These are phyloP conservation scores for Geranium brycei DNA, from an alignment of 345 rosid genomes.

Conservation along the genomic window DNA sequence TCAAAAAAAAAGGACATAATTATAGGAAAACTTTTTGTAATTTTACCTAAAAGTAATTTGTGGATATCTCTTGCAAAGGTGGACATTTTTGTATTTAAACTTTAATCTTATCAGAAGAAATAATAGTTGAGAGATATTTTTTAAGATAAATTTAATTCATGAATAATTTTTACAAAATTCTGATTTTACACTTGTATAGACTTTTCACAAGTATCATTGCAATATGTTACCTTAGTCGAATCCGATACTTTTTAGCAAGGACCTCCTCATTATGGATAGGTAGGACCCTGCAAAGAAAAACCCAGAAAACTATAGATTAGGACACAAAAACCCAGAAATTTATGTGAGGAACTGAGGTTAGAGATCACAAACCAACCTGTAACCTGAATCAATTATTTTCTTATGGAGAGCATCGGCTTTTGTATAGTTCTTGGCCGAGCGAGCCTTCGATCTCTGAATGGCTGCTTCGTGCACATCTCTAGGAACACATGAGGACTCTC, in stretches of 20 bases:
- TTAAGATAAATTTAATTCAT: no score
- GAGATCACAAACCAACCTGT: constrained; percentile 32
- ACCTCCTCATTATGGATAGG: constrained; percentile 38
- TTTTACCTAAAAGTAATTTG: no score
- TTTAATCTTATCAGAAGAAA: no score
- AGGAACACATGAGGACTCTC: constrained; percentile 55
- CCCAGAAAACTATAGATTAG: not conserved
- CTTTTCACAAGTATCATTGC: no score
- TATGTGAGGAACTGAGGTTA: not conserved
- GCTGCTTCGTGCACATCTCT: constrained; percentile 44
- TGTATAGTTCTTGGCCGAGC: constrained; percentile 39
- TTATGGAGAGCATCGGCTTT: constrained; percentile 52
- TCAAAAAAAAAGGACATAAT: no score
- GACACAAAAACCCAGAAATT: not conserved
- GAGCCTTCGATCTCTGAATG: constrained; percentile 44
- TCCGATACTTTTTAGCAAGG: constrained; percentile 63
- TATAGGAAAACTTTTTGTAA: no score
- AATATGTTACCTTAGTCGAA: constrained; percentile 39
- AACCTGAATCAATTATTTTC: constrained; percentile 51
- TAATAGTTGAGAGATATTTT: no score
- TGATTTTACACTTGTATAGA: no score
- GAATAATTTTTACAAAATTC: no score
- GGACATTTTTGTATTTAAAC: no score
- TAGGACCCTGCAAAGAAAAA: constrained; percentile 26
- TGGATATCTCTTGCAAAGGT: no score